Evolutionary conservation across 495 filamentous ascomycete species (phyloP).

Genomic region (Stereocaulon alpinum): DNA sequence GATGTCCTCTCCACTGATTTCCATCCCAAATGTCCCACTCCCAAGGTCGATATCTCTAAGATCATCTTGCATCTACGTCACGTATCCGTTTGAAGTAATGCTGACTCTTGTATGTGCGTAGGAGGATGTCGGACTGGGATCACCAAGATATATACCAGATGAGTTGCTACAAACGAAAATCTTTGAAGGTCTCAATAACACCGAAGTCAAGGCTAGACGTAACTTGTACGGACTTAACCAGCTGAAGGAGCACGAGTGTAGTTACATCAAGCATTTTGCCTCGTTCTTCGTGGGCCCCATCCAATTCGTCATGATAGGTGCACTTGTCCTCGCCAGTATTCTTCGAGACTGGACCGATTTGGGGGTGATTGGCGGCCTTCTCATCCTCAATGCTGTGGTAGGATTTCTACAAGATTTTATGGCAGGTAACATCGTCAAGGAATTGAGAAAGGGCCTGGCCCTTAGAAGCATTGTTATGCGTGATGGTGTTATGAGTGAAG

Average conservation of each 20-base stretch:
- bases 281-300: constrained; percentile 82
- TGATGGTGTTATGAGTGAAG: constrained; percentile 57
- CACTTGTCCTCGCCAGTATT: constrained; percentile 66
- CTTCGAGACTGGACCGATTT: constrained; percentile 75
- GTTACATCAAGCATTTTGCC: constrained; percentile 73
- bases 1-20: too few species aligned
- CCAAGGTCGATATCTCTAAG: too few species aligned
- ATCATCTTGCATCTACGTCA: too few species aligned
- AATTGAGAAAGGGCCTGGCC: constrained; percentile 81
- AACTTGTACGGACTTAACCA: constrained; percentile 78
- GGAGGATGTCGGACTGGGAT: constrained; percentile 33
- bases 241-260: constrained; percentile 84
- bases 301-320: constrained; percentile 88
- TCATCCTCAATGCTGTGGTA: constrained; percentile 72
- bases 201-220: constrained; percentile 57
- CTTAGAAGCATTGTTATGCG: constrained; percentile 77
- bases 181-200: constrained; percentile 55
- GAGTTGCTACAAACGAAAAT: constrained; percentile 63
- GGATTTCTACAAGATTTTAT: constrained; percentile 86
- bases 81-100: too few species aligned
- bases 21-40: too few species aligned
- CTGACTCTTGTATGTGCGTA: too few species aligned
- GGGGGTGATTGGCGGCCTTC: constrained; percentile 63
- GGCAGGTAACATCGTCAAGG: constrained; percentile 80
- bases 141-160: constrained; percentile 47